Percentiles rank a stretch among this genome's conserved stretches.
These are phyloP conservation scores for Parmelia sp. DNA, from an alignment of 495 filamentous ascomycete genomes.

Conservation along the genomic window DNA sequence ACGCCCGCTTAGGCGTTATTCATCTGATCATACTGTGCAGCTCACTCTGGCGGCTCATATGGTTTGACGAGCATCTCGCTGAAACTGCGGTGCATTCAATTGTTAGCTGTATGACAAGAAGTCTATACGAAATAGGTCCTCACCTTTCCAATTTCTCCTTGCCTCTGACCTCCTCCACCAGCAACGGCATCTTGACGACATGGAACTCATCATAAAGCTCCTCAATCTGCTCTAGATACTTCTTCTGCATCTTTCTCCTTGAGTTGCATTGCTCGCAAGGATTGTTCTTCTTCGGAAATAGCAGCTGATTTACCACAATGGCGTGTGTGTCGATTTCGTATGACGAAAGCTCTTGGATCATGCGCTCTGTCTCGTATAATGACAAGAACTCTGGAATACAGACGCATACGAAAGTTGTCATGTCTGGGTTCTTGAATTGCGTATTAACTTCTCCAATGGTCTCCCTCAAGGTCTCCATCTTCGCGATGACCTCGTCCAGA, in stretches of 20 bases:
- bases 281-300: constrained; percentile 83
- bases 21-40: neutral
- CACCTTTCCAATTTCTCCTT: constrained; percentile 85
- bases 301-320: constrained; percentile 96
- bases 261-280: constrained; percentile 94
- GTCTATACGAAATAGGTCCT: neutral
- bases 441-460: constrained; percentile 95
- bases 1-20: neutral
- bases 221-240: constrained; percentile 97
- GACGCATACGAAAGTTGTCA: constrained; percentile 97
- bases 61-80: constrained; percentile 88
- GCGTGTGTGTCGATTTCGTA: constrained; percentile 95
- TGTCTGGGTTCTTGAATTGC: constrained; percentile 93
- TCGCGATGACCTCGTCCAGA: constrained; percentile 82
- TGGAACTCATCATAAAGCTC: constrained; percentile 99
- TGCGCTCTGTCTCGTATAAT: constrained; percentile 97
- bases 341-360: constrained; percentile 94
- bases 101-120: constrained; percentile 1
- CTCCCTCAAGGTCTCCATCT: constrained; percentile 85
- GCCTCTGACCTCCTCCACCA: constrained; percentile 91
- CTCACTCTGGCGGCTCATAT: constrained; percentile 68
- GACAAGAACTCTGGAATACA: constrained; percentile 97
- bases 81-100: constrained; percentile 46
- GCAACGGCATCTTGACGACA: constrained; percentile 92
- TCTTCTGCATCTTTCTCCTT: constrained; percentile 96